phyloP scores from a whole-genome alignment of 2,329 filamentous ascomycete species.

The Cladosporium oxysporum region DNA sequence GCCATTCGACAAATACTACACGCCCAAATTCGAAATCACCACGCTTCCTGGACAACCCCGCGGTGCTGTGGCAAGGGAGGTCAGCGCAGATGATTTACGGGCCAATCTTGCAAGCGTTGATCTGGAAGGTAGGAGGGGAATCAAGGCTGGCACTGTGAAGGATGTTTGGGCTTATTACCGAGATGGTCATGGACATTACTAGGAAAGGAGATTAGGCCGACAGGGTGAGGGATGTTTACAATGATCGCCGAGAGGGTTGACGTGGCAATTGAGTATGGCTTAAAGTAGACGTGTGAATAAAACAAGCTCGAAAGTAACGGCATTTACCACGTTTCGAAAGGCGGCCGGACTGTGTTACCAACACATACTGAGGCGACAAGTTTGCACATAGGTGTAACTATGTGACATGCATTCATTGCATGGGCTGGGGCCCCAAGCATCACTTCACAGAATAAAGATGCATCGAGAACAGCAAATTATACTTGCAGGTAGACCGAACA shows the following conservation, averaged over 20 bases:
- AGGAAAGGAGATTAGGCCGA: neutral
- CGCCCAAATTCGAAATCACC: conserved; percentile 1
- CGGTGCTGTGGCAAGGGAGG: conserved; percentile 4
- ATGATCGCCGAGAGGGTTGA: neutral
- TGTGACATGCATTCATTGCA: neutral
- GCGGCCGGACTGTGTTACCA: no score
- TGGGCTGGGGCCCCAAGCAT: neutral
- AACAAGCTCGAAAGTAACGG: neutral
- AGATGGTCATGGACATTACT: neutral
- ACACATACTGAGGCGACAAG: no score
- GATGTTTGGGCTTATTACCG: conserved; percentile 13
- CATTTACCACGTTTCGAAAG: no score
- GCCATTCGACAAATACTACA: conserved; percentile 18
- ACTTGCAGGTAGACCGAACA: neutral
- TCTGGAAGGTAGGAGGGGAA: conserved; percentile 7
- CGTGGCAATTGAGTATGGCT: neutral
- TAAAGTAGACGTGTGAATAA: neutral
- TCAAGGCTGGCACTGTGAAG: conserved; percentile 14
- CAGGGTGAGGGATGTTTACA: neutral
- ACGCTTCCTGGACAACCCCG: neutral
- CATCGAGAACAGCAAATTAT: neutral
- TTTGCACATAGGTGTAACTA: neutral
- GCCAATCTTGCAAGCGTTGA: neutral
- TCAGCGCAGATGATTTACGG: conserved; percentile 1
- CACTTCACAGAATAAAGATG: neutral